Evolutionary conservation across 169 alveolate species (phyloP), one percentile per base, ranked within the genome.

Genomic region (Cryptosporidium sp.): DNA sequence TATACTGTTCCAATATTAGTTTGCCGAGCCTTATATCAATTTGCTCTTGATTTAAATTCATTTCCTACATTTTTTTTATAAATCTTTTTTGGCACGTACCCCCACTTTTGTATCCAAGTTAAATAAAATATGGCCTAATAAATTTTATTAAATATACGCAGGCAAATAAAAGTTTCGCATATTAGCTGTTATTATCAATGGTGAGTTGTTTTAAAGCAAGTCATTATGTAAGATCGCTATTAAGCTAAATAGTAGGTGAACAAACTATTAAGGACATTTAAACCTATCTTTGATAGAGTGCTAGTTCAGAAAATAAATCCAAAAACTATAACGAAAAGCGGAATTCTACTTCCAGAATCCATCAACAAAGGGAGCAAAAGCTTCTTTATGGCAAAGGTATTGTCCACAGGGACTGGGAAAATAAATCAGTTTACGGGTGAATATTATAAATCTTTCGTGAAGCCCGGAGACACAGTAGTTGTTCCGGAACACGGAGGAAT

Each of bases 381-480:
- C 18, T 41, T 41, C 41, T 41, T 80, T 45, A 59, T 45, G 41
- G 89, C 80, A 31, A 62, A 26, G 26, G 89, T 80, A 26, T 29
- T 80, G 16, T 62, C 80, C 14, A 48, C 59, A 12, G 89, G 89
- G 7, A 59, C 26, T 80, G 89, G 89, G 7, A 65, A 39, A 62
- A n/a, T 43, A 10, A 62, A 80, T 48, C 51, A 58, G 39, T 62
- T 62, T 31, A 80, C 80, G 3, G 89, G 89, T 14, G 65, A 80
- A 62, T 33, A 65, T 45, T 12, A 58, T 21, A 41, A 62, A 41
- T 65, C 21, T 14, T 43, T 69, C 12, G 75, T 80, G 23, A 62
- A 62, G 21, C 89, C 89, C 16, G 89, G 89, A 26, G 89, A 80
- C 31, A 26, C 59, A 18, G 89, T 80, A 23, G 26, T 80, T 37